A percentile compares a stretch with the other conserved stretches of the same genome.
Evolutionary conservation across 305 asterid genomes (phyloP).

Genomic region (Caryopteris hybrid): DNA sequence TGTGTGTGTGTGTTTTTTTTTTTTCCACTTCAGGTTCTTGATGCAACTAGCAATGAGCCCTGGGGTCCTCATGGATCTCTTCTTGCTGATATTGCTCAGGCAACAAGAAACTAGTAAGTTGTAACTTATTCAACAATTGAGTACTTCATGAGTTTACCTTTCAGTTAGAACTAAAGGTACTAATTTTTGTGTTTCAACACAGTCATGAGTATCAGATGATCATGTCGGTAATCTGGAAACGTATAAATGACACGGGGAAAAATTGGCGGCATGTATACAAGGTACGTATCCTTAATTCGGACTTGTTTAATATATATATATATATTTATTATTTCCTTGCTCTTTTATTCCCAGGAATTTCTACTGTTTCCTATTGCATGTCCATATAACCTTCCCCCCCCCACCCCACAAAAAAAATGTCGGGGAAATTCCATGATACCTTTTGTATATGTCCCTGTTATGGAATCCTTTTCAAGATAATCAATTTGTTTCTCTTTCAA

Average conservation of each 20-base stretch:
- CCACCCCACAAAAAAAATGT: background rate
- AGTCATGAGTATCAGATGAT: constrained; percentile 96
- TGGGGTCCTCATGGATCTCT: constrained; percentile 98
- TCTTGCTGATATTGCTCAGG: constrained; percentile 95
- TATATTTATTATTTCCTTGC: background rate
- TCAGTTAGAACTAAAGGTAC: constrained; percentile 11
- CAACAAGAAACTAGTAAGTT: constrained; percentile 80
- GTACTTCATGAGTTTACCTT: constrained; percentile 7
- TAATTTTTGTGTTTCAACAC: constrained; percentile 31
- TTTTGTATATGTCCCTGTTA: constrained; percentile 3
- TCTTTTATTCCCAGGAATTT: background rate
- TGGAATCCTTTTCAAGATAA: background rate
- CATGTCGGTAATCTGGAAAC: constrained; percentile 94
- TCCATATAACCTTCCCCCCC: background rate
- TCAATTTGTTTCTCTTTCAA: background rate
- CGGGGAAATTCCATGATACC: constrained; percentile 2
- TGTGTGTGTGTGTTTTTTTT: no score
- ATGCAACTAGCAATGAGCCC: constrained; percentile 96
- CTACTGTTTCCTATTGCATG: background rate
- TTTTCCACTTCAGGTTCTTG: constrained; percentile 66
- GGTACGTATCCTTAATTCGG: constrained; percentile 38
- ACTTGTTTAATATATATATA: background rate
- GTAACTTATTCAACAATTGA: background rate
- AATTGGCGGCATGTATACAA: constrained; percentile 96
- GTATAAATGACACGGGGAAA: constrained; percentile 85